These are phyloP conservation scores for Pyrus communis DNA, from an alignment of 306 rosid genomes.

Conservation along the genomic window DNA sequence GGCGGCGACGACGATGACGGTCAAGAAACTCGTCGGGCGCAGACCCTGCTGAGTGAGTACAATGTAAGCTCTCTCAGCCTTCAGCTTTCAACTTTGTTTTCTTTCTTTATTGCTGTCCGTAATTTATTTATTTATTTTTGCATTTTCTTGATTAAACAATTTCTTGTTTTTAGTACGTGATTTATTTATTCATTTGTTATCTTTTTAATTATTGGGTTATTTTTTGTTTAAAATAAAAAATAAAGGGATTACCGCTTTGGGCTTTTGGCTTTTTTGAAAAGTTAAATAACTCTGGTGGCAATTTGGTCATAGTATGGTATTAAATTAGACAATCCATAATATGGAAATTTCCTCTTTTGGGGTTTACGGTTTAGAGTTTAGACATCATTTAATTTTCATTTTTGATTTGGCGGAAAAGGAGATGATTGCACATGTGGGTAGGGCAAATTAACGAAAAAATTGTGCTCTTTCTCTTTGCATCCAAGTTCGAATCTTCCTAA, in stretches of 20 bases:
- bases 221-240: neutral
- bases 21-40: conserved; percentile 19
- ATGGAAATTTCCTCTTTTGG: neutral
- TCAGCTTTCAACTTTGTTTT: neutral
- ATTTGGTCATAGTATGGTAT: neutral
- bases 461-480: too few relatives aligned
- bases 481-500: too few relatives aligned
- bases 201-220: neutral
- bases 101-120: neutral
- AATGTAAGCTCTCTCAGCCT: conserved; percentile 20
- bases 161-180: neutral
- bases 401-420: neutral
- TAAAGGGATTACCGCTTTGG: neutral
- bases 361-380: neutral
- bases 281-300: neutral
- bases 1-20: conserved; percentile 21
- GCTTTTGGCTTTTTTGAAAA: neutral
- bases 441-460: too few relatives aligned
- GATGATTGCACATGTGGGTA: neutral
- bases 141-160: neutral
- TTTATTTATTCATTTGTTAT: neutral
- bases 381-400: neutral
- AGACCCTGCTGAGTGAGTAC: conserved; percentile 32
- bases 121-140: neutral
- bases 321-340: neutral